phyloP scores from a whole-genome alignment of 257 asterid species.

The Salvia hispanica region DNA sequence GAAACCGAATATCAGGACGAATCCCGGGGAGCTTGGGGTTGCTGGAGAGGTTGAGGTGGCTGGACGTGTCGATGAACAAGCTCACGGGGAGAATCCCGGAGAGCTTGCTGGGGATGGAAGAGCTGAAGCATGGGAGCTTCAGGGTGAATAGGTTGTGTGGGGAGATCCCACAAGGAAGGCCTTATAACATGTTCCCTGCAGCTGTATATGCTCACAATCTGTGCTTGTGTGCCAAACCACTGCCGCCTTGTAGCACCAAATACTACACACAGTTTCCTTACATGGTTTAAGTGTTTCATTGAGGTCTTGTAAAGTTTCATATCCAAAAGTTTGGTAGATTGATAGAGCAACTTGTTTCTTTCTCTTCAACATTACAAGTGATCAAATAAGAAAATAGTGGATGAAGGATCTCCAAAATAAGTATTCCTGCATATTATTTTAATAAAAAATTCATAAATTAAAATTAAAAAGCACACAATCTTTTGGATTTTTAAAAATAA shows the following conservation, averaged over 20 bases:
- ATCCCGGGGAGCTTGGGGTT: conserved; percentile 64
- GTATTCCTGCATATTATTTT: too few relatives aligned
- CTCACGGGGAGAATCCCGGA: conserved; percentile 62
- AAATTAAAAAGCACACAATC: too few relatives aligned
- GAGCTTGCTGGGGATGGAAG: conserved; percentile 53
- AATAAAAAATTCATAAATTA: too few relatives aligned
- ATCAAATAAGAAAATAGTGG: too few relatives aligned
- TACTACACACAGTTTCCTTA: background rate
- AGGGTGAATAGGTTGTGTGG: conserved; percentile 77
- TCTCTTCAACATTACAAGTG: too few relatives aligned
- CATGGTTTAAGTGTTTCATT: too few relatives aligned
- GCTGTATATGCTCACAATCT: conserved; percentile 72
- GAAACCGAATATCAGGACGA: conserved; percentile 66
- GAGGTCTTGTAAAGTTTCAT: too few relatives aligned
- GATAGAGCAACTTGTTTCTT: too few relatives aligned
- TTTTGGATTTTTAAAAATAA: too few relatives aligned
- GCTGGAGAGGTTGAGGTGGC: conserved; percentile 63
- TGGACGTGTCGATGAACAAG: conserved; percentile 62
- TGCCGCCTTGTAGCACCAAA: conserved; percentile 59
- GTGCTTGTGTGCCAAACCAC: conserved; percentile 81
- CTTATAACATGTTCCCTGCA: conserved; percentile 59
- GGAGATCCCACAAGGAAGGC: conserved; percentile 75
- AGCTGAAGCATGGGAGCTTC: conserved; percentile 63
- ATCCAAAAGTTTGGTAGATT: too few relatives aligned
- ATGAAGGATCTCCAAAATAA: too few relatives aligned